These are phyloP conservation scores for Trichoderma parareesei DNA, from an alignment of 495 filamentous ascomycete genomes.

Conservation along the genomic window DNA sequence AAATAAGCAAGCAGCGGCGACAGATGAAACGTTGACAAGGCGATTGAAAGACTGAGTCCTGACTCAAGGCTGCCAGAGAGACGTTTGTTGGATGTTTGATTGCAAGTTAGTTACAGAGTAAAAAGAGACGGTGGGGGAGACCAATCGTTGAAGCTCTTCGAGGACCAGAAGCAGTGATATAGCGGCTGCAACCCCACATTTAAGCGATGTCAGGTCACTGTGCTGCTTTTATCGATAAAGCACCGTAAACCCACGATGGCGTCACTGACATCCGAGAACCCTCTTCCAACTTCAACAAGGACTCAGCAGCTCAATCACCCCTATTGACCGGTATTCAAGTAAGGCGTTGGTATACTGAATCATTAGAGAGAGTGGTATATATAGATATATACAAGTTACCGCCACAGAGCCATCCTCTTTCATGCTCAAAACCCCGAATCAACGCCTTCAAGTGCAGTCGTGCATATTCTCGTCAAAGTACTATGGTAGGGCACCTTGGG, in stretches of 20 bases:
- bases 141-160: background rate
- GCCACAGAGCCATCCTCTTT: background rate
- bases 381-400: too few species aligned
- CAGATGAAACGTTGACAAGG: background rate
- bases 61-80: background rate
- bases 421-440: background rate
- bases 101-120: background rate
- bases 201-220: background rate
- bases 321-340: too few species aligned
- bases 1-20: background rate
- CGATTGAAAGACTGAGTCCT: background rate
- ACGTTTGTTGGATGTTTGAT: background rate
- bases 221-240: slow-evolving; percentile 3
- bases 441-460: background rate
- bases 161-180: background rate
- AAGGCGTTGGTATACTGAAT: too few species aligned
- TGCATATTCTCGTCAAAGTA: background rate
- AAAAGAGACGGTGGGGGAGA: background rate
- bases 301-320: too few species aligned
- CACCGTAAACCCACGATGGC: background rate
- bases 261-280: background rate
- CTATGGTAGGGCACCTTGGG: background rate
- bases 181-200: background rate
- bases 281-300: too few species aligned
- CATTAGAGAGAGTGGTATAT: too few species aligned